Percentiles rank a stretch among this genome's conserved stretches.
phyloP scores from a whole-genome alignment of 306 rosid species.

The Lathyrus tuberosus region DNA sequence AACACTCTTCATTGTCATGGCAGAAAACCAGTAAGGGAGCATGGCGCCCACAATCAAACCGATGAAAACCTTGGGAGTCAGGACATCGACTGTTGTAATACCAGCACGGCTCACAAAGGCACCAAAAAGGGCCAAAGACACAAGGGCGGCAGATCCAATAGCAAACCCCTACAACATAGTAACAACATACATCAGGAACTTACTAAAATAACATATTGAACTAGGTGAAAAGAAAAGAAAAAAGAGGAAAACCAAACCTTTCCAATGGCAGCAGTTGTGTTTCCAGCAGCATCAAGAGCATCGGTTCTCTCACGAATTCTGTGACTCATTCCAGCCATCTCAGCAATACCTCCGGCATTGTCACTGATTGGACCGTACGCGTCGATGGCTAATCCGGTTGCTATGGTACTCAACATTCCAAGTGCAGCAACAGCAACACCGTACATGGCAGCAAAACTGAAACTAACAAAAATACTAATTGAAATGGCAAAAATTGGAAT shows the following conservation, averaged over 20 bases:
- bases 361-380: slow-evolving; percentile 99
- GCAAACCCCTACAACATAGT: slow-evolving; percentile 73
- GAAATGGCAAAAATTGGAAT: slow-evolving; percentile 98
- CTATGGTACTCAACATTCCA: slow-evolving; percentile 95
- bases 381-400: slow-evolving; percentile 96
- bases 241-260: slow-evolving; percentile 57
- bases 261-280: slow-evolving; percentile 97
- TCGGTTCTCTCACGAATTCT: slow-evolving; percentile 92
- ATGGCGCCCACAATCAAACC: slow-evolving; percentile 89
- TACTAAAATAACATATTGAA: background rate
- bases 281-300: slow-evolving; percentile 99
- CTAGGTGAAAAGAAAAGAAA: background rate
- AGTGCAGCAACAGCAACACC: slow-evolving; percentile 98
- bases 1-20: slow-evolving; percentile 99
- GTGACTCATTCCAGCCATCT: slow-evolving; percentile 99
- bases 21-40: slow-evolving; percentile 99
- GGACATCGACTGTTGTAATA: slow-evolving; percentile 71
- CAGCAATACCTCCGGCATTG: slow-evolving; percentile 98
- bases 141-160: slow-evolving; percentile 96
- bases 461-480: slow-evolving; percentile 80
- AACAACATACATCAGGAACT: slow-evolving; percentile 28
- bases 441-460: slow-evolving; percentile 96
- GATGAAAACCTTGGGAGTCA: slow-evolving; percentile 92
- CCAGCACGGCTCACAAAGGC: slow-evolving; percentile 94
- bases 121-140: slow-evolving; percentile 96